Evolutionary conservation across 805 yeast species (phyloP).

Genomic region (Blastobotrys peoriensis): DNA sequence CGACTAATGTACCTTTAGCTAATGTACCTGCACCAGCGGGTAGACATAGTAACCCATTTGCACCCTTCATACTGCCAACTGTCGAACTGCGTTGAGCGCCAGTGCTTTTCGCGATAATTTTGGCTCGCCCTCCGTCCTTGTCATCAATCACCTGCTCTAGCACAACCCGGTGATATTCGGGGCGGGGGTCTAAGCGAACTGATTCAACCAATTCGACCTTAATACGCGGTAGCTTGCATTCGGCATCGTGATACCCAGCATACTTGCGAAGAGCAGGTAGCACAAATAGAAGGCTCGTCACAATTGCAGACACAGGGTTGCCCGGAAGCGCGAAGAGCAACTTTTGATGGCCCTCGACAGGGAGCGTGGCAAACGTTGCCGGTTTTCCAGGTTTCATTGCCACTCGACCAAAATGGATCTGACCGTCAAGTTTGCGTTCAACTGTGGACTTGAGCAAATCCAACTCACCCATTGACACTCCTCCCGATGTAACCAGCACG

Average conservation of each 20-base stretch:
- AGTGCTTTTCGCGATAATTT: constrained; percentile 34
- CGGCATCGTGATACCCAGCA: constrained; percentile 28
- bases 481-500: constrained; percentile 47
- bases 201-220: constrained; percentile 31
- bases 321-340: constrained; percentile 49
- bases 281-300: constrained; percentile 43
- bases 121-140: constrained; percentile 24
- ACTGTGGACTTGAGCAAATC: constrained; percentile 47
- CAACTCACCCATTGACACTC: constrained; percentile 55
- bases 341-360: constrained; percentile 19
- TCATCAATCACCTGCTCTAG: constrained; percentile 27
- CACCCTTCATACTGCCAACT: constrained; percentile 41
- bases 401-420: constrained; percentile 48
- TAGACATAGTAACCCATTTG: constrained; percentile 41
- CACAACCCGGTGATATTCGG: constrained; percentile 45
- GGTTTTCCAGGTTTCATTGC: constrained; percentile 60
- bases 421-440: constrained; percentile 37
- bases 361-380: constrained; percentile 46
- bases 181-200: constrained; percentile 41
- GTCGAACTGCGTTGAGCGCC: constrained; percentile 50
- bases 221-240: constrained; percentile 28
- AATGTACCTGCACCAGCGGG: constrained; percentile 30
- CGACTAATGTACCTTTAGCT: constrained; percentile 16
- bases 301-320: constrained; percentile 50
- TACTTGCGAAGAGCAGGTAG: constrained; percentile 38